Percentiles rank a stretch among this genome's conserved stretches.
phyloP scores from a whole-genome alignment of 345 rosid genomes.

The Arabidopsis suecica region DNA sequence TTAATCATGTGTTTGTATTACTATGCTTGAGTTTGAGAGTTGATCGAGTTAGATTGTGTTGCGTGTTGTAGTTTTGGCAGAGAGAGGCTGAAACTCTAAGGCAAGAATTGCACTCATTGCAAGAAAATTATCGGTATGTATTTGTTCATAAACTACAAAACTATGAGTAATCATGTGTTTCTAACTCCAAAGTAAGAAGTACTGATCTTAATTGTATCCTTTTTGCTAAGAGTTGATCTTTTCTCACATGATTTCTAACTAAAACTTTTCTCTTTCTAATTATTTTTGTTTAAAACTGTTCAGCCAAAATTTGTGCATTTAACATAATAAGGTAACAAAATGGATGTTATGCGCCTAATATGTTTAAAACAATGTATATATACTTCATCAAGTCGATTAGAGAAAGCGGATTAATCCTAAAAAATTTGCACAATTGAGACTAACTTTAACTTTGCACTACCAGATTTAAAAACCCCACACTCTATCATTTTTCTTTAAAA shows the following conservation, averaged over 20 bases:
- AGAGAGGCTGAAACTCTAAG: conserved; percentile 59
- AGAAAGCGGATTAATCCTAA: no score
- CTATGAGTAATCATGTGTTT: not conserved
- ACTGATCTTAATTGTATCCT: not conserved
- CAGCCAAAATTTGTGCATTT: not conserved
- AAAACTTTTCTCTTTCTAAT: not conserved
- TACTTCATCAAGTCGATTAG: no score
- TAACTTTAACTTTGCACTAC: no score
- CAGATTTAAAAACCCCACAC: no score
- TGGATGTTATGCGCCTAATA: no score
- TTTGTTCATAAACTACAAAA: not conserved
- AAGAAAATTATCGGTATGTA: conserved; percentile 59
- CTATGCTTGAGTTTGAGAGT: conserved; percentile 20
- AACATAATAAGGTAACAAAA: no score
- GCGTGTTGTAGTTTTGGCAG: conserved; percentile 63
- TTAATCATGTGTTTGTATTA: conserved; percentile 15
- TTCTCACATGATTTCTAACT: conserved; percentile 2
- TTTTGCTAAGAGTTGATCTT: not conserved
- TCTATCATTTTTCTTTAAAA: no score
- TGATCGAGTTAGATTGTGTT: conserved; percentile 13
- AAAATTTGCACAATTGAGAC: no score
- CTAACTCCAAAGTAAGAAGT: not conserved
- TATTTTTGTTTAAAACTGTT: not conserved
- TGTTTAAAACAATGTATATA: no score
- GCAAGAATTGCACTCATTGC: conserved; percentile 61